phyloP scores from a whole-genome alignment of 2,329 filamentous ascomycete genomes.

The Hymenoscyphus infarciens region DNA sequence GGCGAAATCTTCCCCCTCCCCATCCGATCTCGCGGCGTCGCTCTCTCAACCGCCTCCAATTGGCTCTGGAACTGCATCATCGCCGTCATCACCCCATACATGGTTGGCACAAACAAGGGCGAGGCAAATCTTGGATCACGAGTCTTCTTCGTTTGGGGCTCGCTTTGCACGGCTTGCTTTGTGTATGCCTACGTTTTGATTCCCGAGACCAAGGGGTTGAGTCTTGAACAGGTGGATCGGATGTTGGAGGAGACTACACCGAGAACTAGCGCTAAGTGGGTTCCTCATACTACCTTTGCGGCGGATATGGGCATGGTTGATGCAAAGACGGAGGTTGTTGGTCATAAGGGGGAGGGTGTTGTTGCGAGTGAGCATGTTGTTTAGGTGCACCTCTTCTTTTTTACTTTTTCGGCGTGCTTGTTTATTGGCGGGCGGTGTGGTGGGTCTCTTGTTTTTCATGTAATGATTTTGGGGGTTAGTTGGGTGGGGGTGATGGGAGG shows the following conservation, averaged over 20 bases:
- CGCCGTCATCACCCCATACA: slow-evolving; percentile 70
- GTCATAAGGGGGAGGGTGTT: neutral
- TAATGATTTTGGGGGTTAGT: neutral
- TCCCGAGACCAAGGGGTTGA: slow-evolving; percentile 72
- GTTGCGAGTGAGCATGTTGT: neutral
- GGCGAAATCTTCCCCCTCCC: slow-evolving; percentile 89
- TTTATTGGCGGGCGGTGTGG: too few species aligned
- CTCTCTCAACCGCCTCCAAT: slow-evolving; percentile 82
- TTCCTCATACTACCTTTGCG: slow-evolving; percentile 31
- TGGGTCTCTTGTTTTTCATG: neutral
- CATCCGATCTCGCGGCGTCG: slow-evolving; percentile 84
- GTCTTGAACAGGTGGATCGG: slow-evolving; percentile 70
- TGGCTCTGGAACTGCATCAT: slow-evolving; percentile 82
- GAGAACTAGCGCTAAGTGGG: slow-evolving; percentile 34
- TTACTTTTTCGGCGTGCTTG: neutral
- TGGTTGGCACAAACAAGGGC: slow-evolving; percentile 57
- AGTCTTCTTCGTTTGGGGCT: slow-evolving; percentile 57
- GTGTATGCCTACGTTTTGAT: slow-evolving; percentile 58
- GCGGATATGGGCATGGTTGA: slow-evolving; percentile 23
- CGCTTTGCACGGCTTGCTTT: slow-evolving; percentile 52
- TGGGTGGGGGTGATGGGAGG: neutral
- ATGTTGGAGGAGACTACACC: slow-evolving; percentile 50
- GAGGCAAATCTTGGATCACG: slow-evolving; percentile 30
- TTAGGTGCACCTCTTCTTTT: neutral
- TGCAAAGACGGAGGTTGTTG: neutral